Percentiles rank a stretch among this genome's conserved stretches.
These are phyloP conservation scores for Penicillium expansum DNA, from an alignment of 2,329 filamentous ascomycete genomes.

Conservation along the genomic window DNA sequence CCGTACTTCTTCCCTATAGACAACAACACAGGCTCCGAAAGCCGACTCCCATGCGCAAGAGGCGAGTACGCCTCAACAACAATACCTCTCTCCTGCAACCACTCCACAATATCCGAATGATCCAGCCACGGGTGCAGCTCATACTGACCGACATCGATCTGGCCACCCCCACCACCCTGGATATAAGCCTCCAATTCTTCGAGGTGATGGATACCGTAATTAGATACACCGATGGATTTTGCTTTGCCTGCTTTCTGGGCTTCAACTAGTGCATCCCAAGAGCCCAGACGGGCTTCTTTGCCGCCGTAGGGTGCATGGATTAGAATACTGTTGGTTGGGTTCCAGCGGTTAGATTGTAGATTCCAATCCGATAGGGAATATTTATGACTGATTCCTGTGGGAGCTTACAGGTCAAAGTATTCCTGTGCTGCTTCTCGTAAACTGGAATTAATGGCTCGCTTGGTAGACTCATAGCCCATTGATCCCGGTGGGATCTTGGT, in stretches of 20 bases:
- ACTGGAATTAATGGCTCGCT: constrained; percentile 62
- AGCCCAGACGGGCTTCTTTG: constrained; percentile 62
- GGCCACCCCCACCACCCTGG: constrained; percentile 58
- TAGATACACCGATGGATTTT: constrained; percentile 70
- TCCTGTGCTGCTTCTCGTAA: constrained; percentile 63
- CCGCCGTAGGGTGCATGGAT: constrained; percentile 78
- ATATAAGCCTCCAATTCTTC: constrained; percentile 60
- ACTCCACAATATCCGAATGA: constrained; percentile 62
- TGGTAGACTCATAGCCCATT: constrained; percentile 63
- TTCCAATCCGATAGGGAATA: background rate
- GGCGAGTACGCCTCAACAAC: constrained; percentile 78
- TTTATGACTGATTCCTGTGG: background rate
- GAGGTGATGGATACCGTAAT: constrained; percentile 73
- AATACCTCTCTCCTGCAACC: constrained; percentile 65
- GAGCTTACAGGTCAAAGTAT: constrained; percentile 67
- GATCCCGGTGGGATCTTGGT: constrained; percentile 70
- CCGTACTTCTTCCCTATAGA: constrained; percentile 64
- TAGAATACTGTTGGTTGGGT: constrained; percentile 48
- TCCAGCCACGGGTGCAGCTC: constrained; percentile 83
- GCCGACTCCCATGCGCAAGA: constrained; percentile 66
- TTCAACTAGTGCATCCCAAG: constrained; percentile 75
- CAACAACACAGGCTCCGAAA: constrained; percentile 64
- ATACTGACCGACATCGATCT: constrained; percentile 74
- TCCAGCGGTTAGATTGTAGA: background rate
- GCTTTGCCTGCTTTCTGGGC: constrained; percentile 70